Base-by-base conservation (phyloP, 495 filamentous ascomycete species). In the Lasiosphaeris hirsuta region DNA sequence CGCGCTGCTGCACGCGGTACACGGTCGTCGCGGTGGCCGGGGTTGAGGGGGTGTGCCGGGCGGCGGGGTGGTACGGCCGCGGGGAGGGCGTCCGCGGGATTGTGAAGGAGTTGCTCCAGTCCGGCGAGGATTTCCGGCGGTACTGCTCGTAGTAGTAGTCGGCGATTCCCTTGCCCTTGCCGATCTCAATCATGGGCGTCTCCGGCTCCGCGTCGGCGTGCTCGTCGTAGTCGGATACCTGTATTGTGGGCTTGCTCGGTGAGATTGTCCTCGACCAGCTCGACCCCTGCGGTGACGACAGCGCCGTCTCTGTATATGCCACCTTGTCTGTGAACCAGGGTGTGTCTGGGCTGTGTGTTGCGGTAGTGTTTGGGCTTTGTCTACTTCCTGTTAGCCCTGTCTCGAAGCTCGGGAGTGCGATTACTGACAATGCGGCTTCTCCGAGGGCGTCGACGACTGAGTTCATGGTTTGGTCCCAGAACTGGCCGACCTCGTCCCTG, bases 381-480 rank as follows among this genome's bases (percentile, higher is more conserved):
- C 62, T 65, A 56, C 15, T 41, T 0, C 0, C 14, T 37, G 13
- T 54, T 10, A 4, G 38, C 37, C 23, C 10, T 11, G 7, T 13
- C 10, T 23, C 47, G 19, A 34, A 8, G 51, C 11, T 19, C 36
- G 19, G 13, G 15, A 33, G 23, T 6, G 2, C 2, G 30, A 7
- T 36, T 0, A 33, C 42, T 34, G 18, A 51, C 47, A 60, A 40
- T 30, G 43, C 49, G 35, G 68, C 17, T 37, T 65, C 62, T 4
- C 63, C 61, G 1, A 69, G 37, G n/a, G 62, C 52, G 37, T 62
- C 64, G 5, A 68, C 58, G 7, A 68, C 58, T 36, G 60, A 63
- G 17, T 62, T 51, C 30, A 63, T 60, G 23, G 54, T 51, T 11
- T 63, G 62, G 39, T 65, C 58, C 64, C 64, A 67, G 3, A 15